Percentiles rank a stretch among this genome's conserved stretches.
These are phyloP conservation scores for Sequoiadendron giganteum DNA, from an alignment of 75 land plant species.

Conservation along the genomic window DNA sequence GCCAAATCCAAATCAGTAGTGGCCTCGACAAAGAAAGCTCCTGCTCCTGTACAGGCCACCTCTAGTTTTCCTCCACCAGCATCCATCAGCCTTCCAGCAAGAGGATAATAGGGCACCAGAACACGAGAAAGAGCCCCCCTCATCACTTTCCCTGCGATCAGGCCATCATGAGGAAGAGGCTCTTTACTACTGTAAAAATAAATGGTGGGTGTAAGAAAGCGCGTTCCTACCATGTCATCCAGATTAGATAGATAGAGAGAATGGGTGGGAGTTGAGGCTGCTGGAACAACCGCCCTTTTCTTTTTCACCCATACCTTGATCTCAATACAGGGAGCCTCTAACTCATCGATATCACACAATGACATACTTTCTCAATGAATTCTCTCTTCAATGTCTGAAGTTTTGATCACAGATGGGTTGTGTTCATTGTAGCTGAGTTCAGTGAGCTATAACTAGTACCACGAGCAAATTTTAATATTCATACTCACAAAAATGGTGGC, in stretches of 20 bases:
- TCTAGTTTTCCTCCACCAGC: conserved; percentile 42
- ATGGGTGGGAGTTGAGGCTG: conserved; percentile 15
- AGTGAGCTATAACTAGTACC: background rate
- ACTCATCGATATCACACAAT: background rate
- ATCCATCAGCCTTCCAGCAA: conserved; percentile 47
- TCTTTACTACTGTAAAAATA: conserved; percentile 29
- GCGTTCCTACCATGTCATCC: conserved; percentile 64
- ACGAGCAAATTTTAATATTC: background rate
- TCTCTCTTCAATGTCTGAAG: background rate
- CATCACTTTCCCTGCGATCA: conserved; percentile 2
- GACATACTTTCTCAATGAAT: background rate
- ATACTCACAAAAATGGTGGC: background rate
- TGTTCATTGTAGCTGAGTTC: background rate
- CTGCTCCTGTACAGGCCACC: conserved; percentile 28
- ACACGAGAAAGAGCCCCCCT: conserved; percentile 30
- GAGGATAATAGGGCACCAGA: conserved; percentile 54
- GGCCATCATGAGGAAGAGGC: background rate
- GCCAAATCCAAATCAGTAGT: conserved; percentile 24
- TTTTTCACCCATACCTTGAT: background rate
- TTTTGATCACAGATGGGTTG: background rate
- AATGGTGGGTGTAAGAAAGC: conserved; percentile 46
- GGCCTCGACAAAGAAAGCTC: conserved; percentile 45
- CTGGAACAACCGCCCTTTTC: conserved; percentile 16
- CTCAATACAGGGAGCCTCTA: background rate
- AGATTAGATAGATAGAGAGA: conserved; percentile 66